Evolutionary conservation across 1,284 basidiomycete species (phyloP).

Genomic region (Trichosporon sp.): DNA sequence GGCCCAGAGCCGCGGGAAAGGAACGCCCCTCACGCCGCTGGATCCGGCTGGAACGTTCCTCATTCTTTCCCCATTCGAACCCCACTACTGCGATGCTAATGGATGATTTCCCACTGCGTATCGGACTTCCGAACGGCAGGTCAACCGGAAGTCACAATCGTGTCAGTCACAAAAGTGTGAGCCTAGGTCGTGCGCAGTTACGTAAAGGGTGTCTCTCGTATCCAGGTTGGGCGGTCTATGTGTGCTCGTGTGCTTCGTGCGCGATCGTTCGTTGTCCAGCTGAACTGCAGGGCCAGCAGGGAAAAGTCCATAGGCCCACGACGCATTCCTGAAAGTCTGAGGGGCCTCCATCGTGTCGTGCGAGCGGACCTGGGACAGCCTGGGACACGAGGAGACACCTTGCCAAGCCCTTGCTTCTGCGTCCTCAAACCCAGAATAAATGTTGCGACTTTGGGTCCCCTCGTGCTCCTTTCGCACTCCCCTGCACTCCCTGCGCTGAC

Average conservation of each 20-base stretch:
- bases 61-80: not conserved
- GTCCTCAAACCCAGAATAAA: not conserved
- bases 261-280: not conserved
- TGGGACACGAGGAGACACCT: too few species aligned
- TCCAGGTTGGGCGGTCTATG: too few species aligned
- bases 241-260: not conserved
- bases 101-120: not conserved
- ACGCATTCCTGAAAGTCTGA: not conserved
- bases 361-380: not conserved
- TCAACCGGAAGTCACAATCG: not conserved
- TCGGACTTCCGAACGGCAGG: not conserved
- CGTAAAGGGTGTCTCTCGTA: not conserved
- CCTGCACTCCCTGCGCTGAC: too few species aligned
- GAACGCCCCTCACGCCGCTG: not conserved
- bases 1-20: not conserved
- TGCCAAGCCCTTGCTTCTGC: too few species aligned
- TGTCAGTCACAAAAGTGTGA: not conserved
- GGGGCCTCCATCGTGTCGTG: not conserved
- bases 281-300: not conserved
- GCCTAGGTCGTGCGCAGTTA: not conserved
- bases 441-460: not conserved
- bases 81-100: not conserved
- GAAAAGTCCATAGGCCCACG: not conserved
- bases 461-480: not conserved
- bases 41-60: conserved; percentile 4